Evolutionary conservation across 1,139 yeast species (phyloP).

Genomic region (Arxiozyma telluris): DNA sequence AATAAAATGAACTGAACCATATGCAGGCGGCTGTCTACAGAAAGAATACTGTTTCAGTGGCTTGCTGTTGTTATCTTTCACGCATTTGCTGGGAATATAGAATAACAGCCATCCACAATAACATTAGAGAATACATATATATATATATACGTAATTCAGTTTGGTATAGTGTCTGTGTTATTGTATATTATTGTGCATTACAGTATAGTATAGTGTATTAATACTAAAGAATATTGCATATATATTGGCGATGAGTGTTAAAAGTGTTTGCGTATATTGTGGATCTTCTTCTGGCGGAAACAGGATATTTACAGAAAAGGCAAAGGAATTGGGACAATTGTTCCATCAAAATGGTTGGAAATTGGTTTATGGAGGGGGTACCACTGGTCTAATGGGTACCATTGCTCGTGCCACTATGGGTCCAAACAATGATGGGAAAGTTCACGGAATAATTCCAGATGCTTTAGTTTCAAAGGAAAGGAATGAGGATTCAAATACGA

Average conservation of each 20-base stretch:
- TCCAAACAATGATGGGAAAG: conserved; percentile 52
- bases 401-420: conserved; percentile 65
- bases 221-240: not conserved
- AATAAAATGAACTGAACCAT: no score
- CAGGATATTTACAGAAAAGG: conserved; percentile 43
- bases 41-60: no score
- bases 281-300: conserved; percentile 71
- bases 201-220: not conserved
- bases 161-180: no score
- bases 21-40: no score
- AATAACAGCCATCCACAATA: no score
- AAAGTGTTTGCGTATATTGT: conserved; percentile 65
- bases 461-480: conserved; percentile 74
- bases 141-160: no score
- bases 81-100: no score
- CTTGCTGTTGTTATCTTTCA: no score
- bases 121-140: no score
- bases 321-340: conserved; percentile 49
- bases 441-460: conserved; percentile 79
- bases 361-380: conserved; percentile 86
- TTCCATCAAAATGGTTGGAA: conserved; percentile 60
- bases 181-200: no score
- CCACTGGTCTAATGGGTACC: conserved; percentile 77
- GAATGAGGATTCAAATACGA: conserved; percentile 20
- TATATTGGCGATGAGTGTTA: not conserved